These are phyloP conservation scores for Suhomyces wounanorum DNA, from an alignment of 1,139 yeast species.

Conservation along the genomic window DNA sequence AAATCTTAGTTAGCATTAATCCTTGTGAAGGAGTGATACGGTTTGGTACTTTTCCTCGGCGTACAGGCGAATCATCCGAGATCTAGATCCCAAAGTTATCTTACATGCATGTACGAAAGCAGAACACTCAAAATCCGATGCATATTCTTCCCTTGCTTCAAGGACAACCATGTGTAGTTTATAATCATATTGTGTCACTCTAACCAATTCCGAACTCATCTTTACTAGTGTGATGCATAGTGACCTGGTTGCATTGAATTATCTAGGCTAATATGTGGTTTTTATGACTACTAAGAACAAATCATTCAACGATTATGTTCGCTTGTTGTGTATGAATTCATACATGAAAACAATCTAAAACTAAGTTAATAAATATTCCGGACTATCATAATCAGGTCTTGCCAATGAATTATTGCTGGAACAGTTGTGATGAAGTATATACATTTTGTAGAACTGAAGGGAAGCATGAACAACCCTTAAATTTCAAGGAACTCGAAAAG, in stretches of 20 bases:
- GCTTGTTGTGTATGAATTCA: background rate
- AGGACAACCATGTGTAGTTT: background rate
- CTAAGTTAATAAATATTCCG: background rate
- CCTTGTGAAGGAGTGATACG: background rate
- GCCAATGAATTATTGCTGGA: background rate
- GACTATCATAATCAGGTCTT: background rate
- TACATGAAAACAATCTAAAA: background rate
- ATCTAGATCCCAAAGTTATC: background rate
- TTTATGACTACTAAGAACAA: no score
- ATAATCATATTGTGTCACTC: background rate
- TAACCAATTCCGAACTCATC: background rate
- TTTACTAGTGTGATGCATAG: background rate
- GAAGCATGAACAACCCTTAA: background rate
- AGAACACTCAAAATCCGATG: background rate
- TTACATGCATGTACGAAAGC: background rate
- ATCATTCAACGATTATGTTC: background rate
- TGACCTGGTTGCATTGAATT: background rate
- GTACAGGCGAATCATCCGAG: background rate
- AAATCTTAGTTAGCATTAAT: no score
- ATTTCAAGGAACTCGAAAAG: slow-evolving; percentile 13
- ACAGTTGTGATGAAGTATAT: background rate
- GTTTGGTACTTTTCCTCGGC: background rate
- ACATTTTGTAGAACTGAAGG: background rate
- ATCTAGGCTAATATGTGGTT: no score
- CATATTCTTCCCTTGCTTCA: background rate